These are phyloP conservation scores for Puccinellia tenuiflora DNA, from an alignment of 176 grass and related monocot genomes.

Conservation along the genomic window DNA sequence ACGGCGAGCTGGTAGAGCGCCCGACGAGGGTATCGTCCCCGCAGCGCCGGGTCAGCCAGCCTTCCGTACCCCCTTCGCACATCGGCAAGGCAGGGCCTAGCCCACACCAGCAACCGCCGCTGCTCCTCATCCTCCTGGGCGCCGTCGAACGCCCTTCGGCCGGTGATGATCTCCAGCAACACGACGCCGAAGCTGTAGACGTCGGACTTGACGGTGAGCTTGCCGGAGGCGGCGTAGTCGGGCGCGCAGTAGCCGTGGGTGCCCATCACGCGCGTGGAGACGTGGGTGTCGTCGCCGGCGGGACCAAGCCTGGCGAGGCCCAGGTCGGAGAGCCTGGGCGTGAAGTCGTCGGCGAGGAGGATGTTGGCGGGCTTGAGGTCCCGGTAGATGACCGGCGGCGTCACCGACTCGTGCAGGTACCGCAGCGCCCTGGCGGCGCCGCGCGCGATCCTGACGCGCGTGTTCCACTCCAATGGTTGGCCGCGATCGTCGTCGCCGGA, in stretches of 20 bases:
- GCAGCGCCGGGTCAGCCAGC: conserved; percentile 51
- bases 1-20: conserved; percentile 43
- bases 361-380: conserved; percentile 65
- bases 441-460: conserved; percentile 36
- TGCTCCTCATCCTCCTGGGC: neutral
- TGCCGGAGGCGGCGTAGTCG: conserved; percentile 44
- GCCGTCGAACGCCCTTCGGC: conserved; percentile 45
- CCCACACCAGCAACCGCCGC: conserved; percentile 51
- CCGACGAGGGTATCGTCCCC: conserved; percentile 36
- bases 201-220: conserved; percentile 61
- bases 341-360: conserved; percentile 31
- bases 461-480: conserved; percentile 22
- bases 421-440: conserved; percentile 39
- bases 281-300: conserved; percentile 42
- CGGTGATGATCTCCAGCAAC: conserved; percentile 57
- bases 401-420: conserved; percentile 52
- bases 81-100: conserved; percentile 36
- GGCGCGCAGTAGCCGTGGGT: conserved; percentile 58
- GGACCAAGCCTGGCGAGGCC: conserved; percentile 53
- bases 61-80: conserved; percentile 22
- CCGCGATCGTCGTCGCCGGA: neutral
- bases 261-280: conserved; percentile 48
- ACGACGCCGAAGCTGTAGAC: conserved; percentile 88
- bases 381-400: conserved; percentile 54
- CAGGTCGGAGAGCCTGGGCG: conserved; percentile 46